Percentiles rank a stretch among this genome's conserved stretches.
These are phyloP conservation scores for Ganoderma boninense DNA, from an alignment of 1,284 basidiomycete genomes.

Conservation along the genomic window DNA sequence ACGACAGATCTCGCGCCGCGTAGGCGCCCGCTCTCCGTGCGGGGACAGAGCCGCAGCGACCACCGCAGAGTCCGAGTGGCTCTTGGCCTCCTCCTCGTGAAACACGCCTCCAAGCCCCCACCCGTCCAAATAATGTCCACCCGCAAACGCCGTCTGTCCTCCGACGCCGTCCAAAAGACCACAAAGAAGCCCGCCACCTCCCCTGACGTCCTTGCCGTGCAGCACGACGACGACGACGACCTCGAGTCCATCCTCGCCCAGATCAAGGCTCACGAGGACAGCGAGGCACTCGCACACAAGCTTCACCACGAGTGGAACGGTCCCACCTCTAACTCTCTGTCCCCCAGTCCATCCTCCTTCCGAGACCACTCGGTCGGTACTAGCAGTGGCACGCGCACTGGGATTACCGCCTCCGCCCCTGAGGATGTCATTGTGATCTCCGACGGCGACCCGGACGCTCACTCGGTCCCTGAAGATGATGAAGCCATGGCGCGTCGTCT, in stretches of 20 bases:
- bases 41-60: background rate
- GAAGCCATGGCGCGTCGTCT: conserved; percentile 49
- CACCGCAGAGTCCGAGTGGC: background rate
- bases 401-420: background rate
- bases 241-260: conserved; percentile 49
- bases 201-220: conserved; percentile 10
- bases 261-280: conserved; percentile 53
- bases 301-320: conserved; percentile 44
- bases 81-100: background rate
- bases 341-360: conserved; percentile 15
- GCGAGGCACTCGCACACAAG: conserved; percentile 48
- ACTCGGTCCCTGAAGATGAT: conserved; percentile 40
- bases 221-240: conserved; percentile 49
- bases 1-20: conserved; percentile 15
- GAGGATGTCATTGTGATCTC: conserved; percentile 29
- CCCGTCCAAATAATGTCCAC: conserved; percentile 23
- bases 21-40: background rate
- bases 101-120: conserved; percentile 2
- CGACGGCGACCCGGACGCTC: conserved; percentile 25
- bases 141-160: conserved; percentile 29
- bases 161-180: conserved; percentile 9
- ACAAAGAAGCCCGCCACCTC: conserved; percentile 29
- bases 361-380: conserved; percentile 1
- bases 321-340: background rate
- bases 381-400: background rate